phyloP scores from a whole-genome alignment of 345 rosid species.

The Populus davidiana region DNA sequence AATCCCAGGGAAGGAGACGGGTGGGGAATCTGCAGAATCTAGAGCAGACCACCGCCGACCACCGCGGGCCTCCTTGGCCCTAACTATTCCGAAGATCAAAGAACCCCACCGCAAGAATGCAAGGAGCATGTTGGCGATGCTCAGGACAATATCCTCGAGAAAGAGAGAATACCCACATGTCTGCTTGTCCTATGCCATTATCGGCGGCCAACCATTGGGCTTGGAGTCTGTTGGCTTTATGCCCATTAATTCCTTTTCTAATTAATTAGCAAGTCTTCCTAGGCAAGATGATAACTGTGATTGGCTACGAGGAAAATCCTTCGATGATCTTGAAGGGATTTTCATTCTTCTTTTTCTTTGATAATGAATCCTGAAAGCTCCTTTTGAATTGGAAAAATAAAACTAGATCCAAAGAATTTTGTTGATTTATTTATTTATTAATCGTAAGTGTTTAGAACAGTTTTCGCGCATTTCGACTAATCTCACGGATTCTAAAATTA shows the following conservation, averaged over 20 bases:
- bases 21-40: not conserved
- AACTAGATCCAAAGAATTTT: too few relatives aligned
- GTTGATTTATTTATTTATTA: too few relatives aligned
- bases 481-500: fast-evolving
- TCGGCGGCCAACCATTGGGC: not conserved
- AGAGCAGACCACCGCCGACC: conserved; percentile 11
- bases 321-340: too few relatives aligned
- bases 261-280: not conserved
- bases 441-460: too few relatives aligned
- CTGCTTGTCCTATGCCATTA: not conserved
- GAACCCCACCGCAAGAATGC: not conserved
- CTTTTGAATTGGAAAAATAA: too few relatives aligned
- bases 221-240: not conserved
- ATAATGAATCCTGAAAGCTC: too few relatives aligned
- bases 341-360: too few relatives aligned
- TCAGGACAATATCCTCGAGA: conserved; percentile 28
- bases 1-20: not conserved
- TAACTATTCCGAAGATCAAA: not conserved
- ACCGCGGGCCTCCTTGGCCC: not conserved
- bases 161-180: conserved; percentile 16
- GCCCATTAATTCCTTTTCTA: not conserved
- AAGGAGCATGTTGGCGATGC: conserved; percentile 19
- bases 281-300: not conserved
- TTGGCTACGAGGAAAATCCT: too few relatives aligned
- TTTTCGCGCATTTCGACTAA: fast-evolving